These are phyloP conservation scores for Xerocomus nothofagi DNA, from an alignment of 1,284 basidiomycete species.

Conservation along the genomic window DNA sequence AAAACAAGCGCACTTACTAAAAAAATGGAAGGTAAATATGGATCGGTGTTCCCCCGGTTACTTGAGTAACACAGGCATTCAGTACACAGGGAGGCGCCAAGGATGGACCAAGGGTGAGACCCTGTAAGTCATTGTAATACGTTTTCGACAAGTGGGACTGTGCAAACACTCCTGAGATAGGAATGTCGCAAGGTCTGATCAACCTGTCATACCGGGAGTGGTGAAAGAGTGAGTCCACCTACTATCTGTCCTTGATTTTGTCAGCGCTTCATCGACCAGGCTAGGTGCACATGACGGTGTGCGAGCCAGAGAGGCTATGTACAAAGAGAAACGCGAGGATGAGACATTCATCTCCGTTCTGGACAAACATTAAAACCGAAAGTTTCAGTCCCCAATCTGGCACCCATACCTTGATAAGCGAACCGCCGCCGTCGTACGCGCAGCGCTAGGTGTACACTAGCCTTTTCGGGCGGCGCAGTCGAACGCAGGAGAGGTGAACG, in stretches of 20 bases:
- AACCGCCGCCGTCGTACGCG: background rate
- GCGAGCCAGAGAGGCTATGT: background rate
- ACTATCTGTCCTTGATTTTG: background rate
- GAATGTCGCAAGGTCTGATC: constrained; percentile 3
- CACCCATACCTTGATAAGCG: background rate
- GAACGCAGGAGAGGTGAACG: background rate
- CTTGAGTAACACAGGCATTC: background rate
- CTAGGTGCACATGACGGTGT: background rate
- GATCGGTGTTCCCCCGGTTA: background rate
- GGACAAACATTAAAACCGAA: background rate
- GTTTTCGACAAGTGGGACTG: background rate
- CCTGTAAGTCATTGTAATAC: constrained; percentile 4
- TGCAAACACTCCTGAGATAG: background rate
- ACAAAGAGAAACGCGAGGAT: background rate
- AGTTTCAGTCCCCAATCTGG: background rate
- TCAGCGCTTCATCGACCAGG: no score
- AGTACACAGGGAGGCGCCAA: no score
- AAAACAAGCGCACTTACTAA: background rate
- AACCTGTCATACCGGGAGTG: background rate
- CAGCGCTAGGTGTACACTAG: background rate
- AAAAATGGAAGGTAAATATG: background rate
- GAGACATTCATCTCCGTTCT: constrained; percentile 11
- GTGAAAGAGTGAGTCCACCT: background rate
- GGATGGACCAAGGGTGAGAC: background rate
- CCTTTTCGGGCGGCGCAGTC: background rate